These are phyloP conservation scores for Verticillium nubilum DNA, from an alignment of 2,329 filamentous ascomycete species.

Conservation along the genomic window DNA sequence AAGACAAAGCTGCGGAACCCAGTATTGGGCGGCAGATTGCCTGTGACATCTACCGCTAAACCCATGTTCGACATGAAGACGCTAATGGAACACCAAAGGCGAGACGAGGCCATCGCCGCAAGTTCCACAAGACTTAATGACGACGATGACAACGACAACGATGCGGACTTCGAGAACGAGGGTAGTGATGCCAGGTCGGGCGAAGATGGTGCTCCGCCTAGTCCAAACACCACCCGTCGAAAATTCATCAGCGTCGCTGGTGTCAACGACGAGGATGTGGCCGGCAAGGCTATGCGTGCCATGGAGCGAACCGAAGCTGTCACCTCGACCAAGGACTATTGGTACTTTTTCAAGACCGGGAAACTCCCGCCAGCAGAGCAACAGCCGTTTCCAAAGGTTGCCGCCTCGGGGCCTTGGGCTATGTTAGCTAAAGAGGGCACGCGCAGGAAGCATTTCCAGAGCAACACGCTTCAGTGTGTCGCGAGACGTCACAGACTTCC, in stretches of 20 bases:
- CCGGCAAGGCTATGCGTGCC: conserved; percentile 39
- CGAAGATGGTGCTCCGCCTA: background rate
- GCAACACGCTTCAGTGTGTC: conserved; percentile 55
- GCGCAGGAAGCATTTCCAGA: conserved; percentile 55
- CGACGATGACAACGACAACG: conserved; percentile 17
- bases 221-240: conserved; percentile 9
- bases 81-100: conserved; percentile 52
- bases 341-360: conserved; percentile 44
- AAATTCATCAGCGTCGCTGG: conserved; percentile 12
- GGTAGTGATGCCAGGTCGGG: background rate
- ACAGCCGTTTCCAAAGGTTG: conserved; percentile 29
- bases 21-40: conserved; percentile 33
- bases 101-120: conserved; percentile 54
- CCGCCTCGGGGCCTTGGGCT: conserved; percentile 36
- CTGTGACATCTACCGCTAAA: conserved; percentile 44
- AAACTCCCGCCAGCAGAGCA: conserved; percentile 18
- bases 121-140: conserved; percentile 41
- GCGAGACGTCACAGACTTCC: conserved; percentile 37
- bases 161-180: background rate
- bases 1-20: conserved; percentile 32
- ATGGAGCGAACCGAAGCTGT: conserved; percentile 43
- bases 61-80: conserved; percentile 61
- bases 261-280: conserved; percentile 33
- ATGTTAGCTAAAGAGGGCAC: conserved; percentile 42
- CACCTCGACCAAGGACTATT: conserved; percentile 27